phyloP scores from a whole-genome alignment of 306 rosid species.

The Oxytropis ochrocephala region DNA sequence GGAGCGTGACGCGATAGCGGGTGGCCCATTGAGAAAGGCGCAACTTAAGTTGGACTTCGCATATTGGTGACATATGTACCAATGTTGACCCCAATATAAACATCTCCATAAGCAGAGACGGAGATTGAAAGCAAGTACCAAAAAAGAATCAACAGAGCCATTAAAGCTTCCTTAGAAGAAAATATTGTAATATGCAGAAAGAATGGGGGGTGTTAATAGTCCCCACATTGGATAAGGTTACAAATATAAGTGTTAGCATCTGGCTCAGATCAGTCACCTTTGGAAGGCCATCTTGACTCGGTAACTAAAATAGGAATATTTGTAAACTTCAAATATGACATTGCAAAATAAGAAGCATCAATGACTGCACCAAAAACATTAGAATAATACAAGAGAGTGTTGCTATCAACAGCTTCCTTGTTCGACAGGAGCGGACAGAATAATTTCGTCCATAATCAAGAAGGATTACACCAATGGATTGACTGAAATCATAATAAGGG shows the following conservation, averaged over 20 bases:
- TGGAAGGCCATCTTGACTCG: constrained; percentile 96
- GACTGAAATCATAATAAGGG: constrained; percentile 87
- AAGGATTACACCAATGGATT: constrained; percentile 59
- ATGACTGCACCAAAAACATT: constrained; percentile 92
- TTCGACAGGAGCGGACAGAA: constrained; percentile 92
- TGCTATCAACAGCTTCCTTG: constrained; percentile 88
- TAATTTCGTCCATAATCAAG: constrained; percentile 91
- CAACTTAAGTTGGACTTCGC: too few relatives aligned
- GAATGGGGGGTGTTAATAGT: too few relatives aligned
- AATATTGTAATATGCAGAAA: too few relatives aligned
- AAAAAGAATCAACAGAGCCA: too few relatives aligned
- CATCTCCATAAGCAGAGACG: too few relatives aligned
- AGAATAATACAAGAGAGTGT: constrained; percentile 85
- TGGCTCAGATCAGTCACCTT: constrained; percentile 70
- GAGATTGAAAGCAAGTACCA: too few relatives aligned
- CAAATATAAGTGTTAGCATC: constrained; percentile 93
- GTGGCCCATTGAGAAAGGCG: too few relatives aligned
- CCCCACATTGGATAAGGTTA: constrained; percentile 77
- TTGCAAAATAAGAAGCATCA: constrained; percentile 95
- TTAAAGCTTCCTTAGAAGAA: too few relatives aligned
- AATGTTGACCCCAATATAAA: too few relatives aligned
- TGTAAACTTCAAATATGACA: constrained; percentile 76
- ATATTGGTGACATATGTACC: too few relatives aligned
- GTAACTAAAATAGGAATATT: constrained; percentile 76
- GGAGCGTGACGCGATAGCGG: too few relatives aligned